Evolutionary conservation across 441 rosid genomes (phyloP).

Genomic region (Aleurites moluccanus): DNA sequence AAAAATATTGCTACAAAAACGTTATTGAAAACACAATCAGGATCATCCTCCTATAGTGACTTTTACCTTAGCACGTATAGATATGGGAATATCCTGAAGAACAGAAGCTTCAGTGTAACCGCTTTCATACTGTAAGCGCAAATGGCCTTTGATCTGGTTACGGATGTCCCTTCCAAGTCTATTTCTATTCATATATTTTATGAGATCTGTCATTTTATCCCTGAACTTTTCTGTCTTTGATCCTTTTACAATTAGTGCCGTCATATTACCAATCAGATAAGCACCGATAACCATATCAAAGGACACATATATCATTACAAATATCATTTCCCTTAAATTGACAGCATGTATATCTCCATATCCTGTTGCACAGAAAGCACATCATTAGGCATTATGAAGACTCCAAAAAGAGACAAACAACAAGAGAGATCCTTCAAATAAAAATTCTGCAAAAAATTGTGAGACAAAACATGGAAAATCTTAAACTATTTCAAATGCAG

Average conservation of each 20-base stretch:
- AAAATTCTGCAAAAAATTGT: too few species aligned
- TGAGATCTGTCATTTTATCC: conserved; percentile 90
- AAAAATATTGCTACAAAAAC: neutral
- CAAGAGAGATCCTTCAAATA: too few species aligned
- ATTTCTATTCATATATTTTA: conserved; percentile 85
- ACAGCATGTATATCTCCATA: conserved; percentile 99
- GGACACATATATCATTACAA: conserved; percentile 85
- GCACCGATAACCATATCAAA: conserved; percentile 98
- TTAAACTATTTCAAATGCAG: neutral
- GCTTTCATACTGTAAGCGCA: conserved; percentile 85
- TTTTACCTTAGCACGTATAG: conserved; percentile 90
- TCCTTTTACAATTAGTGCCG: conserved; percentile 96
- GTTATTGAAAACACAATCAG: neutral
- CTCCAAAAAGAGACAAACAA: too few species aligned
- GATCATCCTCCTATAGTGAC: neutral
- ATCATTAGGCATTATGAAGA: conserved; percentile 2
- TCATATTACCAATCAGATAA: conserved; percentile 95
- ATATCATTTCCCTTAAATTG: conserved; percentile 95
- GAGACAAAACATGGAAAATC: too few species aligned
- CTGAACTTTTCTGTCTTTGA: conserved; percentile 93
- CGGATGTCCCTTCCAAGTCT: conserved; percentile 71
- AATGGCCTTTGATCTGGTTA: conserved; percentile 71
- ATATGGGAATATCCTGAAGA: conserved; percentile 85
- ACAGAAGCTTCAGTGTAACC: conserved; percentile 75
- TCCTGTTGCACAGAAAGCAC: conserved; percentile 44